Evolutionary conservation across 192 early-diverging fungal genomes (phyloP), one percentile per base, ranked within the genome.

Genomic region (Backusella tarrabulga): DNA sequence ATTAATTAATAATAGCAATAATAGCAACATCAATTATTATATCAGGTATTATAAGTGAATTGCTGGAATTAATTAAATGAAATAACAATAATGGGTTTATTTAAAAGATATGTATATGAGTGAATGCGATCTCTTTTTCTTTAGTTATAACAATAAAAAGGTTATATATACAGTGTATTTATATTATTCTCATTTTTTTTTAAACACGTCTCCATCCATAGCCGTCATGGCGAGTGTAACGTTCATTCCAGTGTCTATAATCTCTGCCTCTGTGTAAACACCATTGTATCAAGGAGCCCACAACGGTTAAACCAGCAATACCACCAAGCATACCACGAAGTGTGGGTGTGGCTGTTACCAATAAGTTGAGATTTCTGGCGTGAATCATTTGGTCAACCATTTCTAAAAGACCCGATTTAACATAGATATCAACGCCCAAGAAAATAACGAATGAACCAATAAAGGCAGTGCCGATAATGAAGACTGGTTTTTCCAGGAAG

Each of bases 401-500:
- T 29, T 90, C 83, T 34, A 82, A 76, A 82, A 94, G 91, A 7
- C 95, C 95, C 8, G 92, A 92, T 23, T 89, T 77, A 23, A 87
- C 88, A 84, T 93, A 97, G 71, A 91, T 87, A 81, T 97, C 95
- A 52, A 95, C 87, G 44, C 95, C 95, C 32, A 92, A 72, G 78
- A 93, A 88, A 80, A 95, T 86, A 60, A 88, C 88, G 81, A 92
- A 95, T 5, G 95, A 87, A 23, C 95, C 95, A 74, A 92, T 89
- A 36, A 95, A 86, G 19, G 91, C 81, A 17, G 95, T 94, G 21
- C 87, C 89, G 42, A 94, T 75, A 35, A 94, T 91, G 52, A 95
- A 81, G 26, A 93, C 84, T 15, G 83, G 84, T 4, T 87, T 88
- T 80, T 92, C 88, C 73, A 88, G 67, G 69, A 88, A 91, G 74